These are phyloP conservation scores for Pleurotus eryngii DNA, from an alignment of 768 basidiomycete genomes.

Conservation along the genomic window DNA sequence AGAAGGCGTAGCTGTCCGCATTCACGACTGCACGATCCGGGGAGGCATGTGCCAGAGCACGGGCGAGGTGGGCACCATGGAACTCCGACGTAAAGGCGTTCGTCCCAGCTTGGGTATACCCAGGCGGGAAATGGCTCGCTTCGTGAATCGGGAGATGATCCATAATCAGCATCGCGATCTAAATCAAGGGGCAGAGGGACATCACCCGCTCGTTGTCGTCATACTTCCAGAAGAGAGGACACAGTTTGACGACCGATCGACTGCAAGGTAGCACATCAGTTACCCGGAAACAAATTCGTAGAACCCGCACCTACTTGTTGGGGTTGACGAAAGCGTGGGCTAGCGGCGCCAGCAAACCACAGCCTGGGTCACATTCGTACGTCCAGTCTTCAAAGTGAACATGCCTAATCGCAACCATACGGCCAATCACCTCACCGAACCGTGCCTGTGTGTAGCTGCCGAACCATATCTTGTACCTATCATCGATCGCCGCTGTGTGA, in stretches of 20 bases:
- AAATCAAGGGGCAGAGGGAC: neutral
- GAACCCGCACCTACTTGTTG: neutral
- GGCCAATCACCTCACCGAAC: neutral
- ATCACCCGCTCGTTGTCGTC: neutral
- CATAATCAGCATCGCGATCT: neutral
- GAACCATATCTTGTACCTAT: constrained; percentile 2
- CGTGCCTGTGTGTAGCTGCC: neutral
- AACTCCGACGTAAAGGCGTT: neutral
- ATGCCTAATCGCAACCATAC: neutral
- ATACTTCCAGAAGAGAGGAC: neutral
- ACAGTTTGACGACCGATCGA: neutral
- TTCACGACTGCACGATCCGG: neutral
- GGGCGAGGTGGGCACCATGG: neutral
- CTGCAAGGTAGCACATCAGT: neutral
- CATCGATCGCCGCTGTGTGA: neutral
- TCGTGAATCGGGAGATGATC: neutral
- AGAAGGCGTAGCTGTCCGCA: constrained; percentile 1
- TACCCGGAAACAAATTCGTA: neutral
- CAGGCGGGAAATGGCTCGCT: neutral
- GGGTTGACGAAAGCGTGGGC: neutral
- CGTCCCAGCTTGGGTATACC: neutral
- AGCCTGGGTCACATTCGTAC: neutral
- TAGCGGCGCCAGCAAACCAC: neutral
- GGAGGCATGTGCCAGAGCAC: neutral
- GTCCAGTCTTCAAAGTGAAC: neutral